Evolutionary conservation across 495 filamentous ascomycete species (phyloP), one percentile per base, ranked within the genome.

Genomic region (Xylaria nigripes): DNA sequence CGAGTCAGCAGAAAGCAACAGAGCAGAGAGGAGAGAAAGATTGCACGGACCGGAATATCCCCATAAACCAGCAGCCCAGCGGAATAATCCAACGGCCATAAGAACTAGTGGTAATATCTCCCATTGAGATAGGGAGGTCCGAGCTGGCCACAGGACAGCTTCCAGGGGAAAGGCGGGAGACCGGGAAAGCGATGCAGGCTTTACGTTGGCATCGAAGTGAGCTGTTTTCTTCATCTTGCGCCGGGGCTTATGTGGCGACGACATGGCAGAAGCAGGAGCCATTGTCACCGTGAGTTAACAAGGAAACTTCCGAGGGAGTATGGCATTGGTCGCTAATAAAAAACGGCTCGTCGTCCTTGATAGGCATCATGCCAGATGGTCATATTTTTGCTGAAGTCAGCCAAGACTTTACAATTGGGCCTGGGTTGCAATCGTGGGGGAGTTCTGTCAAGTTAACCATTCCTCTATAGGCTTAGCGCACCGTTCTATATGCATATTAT

Each of bases 1-100:
- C 27, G 25, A 30, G n/a, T 51, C 21, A 44, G 25, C 45, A 32
- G 24, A 40, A n/a, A 34, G 24, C 21, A 36, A 29, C 13, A 48
- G 22, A 48, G 27, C 27, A 30, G 22, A 36, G 12, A 16, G n/a
- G 22, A 36, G 16, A 27, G 21, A 18, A 23, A 23, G 12, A 46
- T 6, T 41, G 51, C 6, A 61, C 50, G 6, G 34, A 93, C 90
- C 91, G 57, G 93, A 98, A 68, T 98, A 96, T 42, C 89, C 86
- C 84, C 93, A 96, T 6, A 97, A 69, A 16, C 88, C 87, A 41
- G 90, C 86, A 41, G 87, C 85, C 93, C 93, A 97, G 48, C 93
- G 76, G 68, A 95, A 95, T 19, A 98, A 80, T 51, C 90, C 88
- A n/a, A 82, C 89, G 13, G 77, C 79, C 88, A 96, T 96, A 27